These are phyloP conservation scores for Leishmania major DNA, from an alignment of 208 protist genomes.

Conservation along the genomic window DNA sequence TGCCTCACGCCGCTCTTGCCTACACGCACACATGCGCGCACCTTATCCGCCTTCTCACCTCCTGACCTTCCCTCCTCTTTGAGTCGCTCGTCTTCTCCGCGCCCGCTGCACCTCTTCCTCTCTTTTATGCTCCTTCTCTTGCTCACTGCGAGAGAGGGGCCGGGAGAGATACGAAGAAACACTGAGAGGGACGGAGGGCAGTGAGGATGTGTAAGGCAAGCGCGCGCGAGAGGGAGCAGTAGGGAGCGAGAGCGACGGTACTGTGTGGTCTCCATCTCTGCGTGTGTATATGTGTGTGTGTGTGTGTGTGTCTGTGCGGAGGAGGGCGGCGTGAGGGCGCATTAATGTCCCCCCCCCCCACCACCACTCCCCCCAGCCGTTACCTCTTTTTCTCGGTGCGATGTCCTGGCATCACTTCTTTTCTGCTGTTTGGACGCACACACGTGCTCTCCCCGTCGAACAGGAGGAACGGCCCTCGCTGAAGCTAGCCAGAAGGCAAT, in stretches of 20 bases:
- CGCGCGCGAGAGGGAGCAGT: background rate
- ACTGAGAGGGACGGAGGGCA: background rate
- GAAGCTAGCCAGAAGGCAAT: conserved; percentile 13
- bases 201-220: background rate
- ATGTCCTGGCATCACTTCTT: background rate
- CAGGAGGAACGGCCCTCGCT: conserved; percentile 1
- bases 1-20: background rate
- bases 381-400: background rate
- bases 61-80: background rate
- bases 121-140: no score
- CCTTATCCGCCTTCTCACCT: background rate
- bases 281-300: background rate
- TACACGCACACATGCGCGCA: background rate
- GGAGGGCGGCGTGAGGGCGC: background rate
- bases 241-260: background rate
- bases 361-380: background rate
- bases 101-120: background rate
- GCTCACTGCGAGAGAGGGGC: background rate
- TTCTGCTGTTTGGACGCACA: background rate
- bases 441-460: background rate
- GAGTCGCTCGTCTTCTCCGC: background rate
- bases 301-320: background rate
- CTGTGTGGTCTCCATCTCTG: background rate
- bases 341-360: background rate
- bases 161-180: background rate